Percentiles rank a stretch among this genome's conserved stretches.
phyloP scores from a whole-genome alignment of 2,329 filamentous ascomycete genomes.

The Ascochyta lentis region DNA sequence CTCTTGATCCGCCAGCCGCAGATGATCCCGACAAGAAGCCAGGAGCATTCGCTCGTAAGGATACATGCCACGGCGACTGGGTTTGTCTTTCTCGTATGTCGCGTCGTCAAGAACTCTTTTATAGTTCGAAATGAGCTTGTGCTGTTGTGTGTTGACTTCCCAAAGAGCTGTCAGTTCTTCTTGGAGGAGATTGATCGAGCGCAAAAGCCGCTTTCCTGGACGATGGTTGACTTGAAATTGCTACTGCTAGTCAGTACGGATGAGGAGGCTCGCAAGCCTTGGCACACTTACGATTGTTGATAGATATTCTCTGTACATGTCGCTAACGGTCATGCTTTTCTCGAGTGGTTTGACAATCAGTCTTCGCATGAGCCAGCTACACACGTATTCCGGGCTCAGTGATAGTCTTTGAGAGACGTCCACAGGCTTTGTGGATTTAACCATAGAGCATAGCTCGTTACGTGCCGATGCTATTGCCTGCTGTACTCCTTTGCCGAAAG shows the following conservation, averaged over 20 bases:
- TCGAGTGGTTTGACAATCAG: conserved; percentile 40
- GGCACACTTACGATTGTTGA: conserved; percentile 35
- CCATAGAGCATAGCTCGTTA: conserved; percentile 39
- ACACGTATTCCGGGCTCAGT: conserved; percentile 37
- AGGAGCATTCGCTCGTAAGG: conserved; percentile 34
- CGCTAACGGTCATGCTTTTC: conserved; percentile 32
- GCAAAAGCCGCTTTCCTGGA: conserved; percentile 42
- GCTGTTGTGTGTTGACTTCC: conserved; percentile 37
- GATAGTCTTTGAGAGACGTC: conserved; percentile 28
- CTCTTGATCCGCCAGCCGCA: conserved; percentile 31
- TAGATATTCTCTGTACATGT: conserved; percentile 43
- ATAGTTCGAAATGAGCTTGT: conserved; percentile 36
- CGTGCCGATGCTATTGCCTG: conserved; percentile 23
- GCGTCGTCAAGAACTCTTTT: conserved; percentile 32
- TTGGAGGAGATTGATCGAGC: conserved; percentile 42
- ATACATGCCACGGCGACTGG: conserved; percentile 29
- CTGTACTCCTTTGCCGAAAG: conserved; percentile 25
- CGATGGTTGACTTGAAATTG: conserved; percentile 47
- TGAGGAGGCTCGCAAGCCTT: no score
- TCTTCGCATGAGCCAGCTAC: conserved; percentile 41
- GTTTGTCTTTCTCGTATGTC: conserved; percentile 30
- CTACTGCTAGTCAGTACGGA: conserved; percentile 23
- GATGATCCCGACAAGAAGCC: conserved; percentile 28
- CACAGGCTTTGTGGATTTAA: conserved; percentile 13
- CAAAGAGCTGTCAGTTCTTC: conserved; percentile 38